Evolutionary conservation across 2,329 filamentous ascomycete species (phyloP), one percentile per base, ranked within the genome.

Genomic region (Colletotrichum navitas): DNA sequence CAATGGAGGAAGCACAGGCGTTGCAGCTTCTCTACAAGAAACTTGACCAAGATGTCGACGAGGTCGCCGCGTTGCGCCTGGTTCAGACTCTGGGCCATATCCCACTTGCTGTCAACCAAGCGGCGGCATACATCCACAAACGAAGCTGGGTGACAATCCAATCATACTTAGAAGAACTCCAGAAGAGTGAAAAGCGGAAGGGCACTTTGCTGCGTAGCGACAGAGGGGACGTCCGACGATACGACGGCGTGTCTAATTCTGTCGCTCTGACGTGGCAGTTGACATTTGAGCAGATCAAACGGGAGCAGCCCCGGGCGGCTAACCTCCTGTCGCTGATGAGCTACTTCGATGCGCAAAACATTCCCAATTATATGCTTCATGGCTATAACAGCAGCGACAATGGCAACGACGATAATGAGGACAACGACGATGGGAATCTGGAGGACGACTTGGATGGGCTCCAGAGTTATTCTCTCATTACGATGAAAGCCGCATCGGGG

Each of bases 251-350:
- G 3, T 78, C 78, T 0, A 79, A 78, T 54, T 75, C 81, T 0
- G 76, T 83, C 8, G 2, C 62, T 43, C 65, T 75, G 18, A 80
- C 77, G 26, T 80, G 76, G 78, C 74, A 77, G 61, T 69, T 80
- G 66, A 63, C 75, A 4, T 77, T 80, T 59, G 74, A 77, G 11
- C 69, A 82, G n/a, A 82, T 86, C 49, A 79, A 76, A 12, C 68
- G 73, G 1, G 68, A 74, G 36, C 70, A 77, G 43, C 76, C 71
- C 7, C 78, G 78, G 5, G 85, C 85, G 11, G 78, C 84, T 3
- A 74, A 83, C 21, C 74, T 86, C 12, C 73, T 87, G 0, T 83
- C 82, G 1, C 77, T 86, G 6, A 82, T 86, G 81, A 84, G 83
- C 77, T 82, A 84, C 68, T 86, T 84, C 73, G 79, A 86, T 62